Evolutionary conservation across 2,329 filamentous ascomycete species (phyloP), one percentile per base, ranked within the genome.

Genomic region (Chrysosphaeria jannelii): DNA sequence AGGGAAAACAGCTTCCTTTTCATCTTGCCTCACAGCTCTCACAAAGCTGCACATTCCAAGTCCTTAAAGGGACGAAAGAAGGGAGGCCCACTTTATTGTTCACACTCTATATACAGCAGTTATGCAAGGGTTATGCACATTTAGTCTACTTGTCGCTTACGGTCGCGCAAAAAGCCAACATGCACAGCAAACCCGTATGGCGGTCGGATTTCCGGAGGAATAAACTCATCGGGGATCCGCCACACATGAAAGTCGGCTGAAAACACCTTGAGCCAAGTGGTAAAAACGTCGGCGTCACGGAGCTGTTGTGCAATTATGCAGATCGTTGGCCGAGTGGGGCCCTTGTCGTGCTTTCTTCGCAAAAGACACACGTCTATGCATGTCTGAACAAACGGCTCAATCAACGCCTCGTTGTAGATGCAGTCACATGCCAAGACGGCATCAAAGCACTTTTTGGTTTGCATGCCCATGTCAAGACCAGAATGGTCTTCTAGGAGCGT

Each of bases 261-360:
- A 31, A 90, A 79, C 24, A 58, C 57, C 29, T 48, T 50, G 23
- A 90, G 45, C 75, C 79, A 93, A 9, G 52, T 47, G 34, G 81
- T 67, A 34, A 93, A 85, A 5, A 93, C 74, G 16, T 79, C 69
- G 3, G 72, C 60, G 14, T 75, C 67, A 14, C 85, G 62, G 23
- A 91, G 57, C 43, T 93, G 81, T 47, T 93, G 81, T 13, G 74
- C 81, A 23, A 93, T 55, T 5, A 93, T 44, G 37, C 72, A 79
- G 1, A 90, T 33, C 5, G 72, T 69, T 3, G 69, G 57, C 5
- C 9, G 13, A 13, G 6, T 9, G 9, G 27, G 30, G 11, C 28
- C 23, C 2, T 34, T 31, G 3, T 21, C 25, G n/a, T 22, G 17
- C n/a, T 14, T 15, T 5, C 13, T n/a, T 16, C 65, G 50, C 10